A percentile compares a stretch with the other conserved stretches of the same genome.
Conservation (phyloP, 2,329 filamentous ascomycete species). For the Coniochaeta ligniaria region DNA sequence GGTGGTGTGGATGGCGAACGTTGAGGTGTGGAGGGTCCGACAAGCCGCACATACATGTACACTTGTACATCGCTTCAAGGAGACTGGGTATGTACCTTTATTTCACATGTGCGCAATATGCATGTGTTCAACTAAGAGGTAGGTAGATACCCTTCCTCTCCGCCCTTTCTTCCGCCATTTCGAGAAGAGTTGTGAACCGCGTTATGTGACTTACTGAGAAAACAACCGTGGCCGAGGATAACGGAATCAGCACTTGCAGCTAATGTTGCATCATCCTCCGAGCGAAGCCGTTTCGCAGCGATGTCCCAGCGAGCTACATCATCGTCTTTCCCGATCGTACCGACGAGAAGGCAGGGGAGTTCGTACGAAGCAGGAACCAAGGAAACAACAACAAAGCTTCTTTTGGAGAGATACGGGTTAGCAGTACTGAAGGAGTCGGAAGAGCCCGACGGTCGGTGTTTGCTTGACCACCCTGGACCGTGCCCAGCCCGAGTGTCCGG, state of each 20-base stretch:
- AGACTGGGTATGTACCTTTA: background rate
- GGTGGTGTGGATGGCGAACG: background rate
- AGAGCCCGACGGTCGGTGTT: background rate
- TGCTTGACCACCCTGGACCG: background rate
- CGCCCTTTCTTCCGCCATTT: background rate
- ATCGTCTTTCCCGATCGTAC: background rate
- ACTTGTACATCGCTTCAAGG: background rate
- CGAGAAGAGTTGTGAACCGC: background rate
- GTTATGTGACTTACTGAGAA: background rate
- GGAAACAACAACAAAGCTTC: background rate
- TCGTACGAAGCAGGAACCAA: background rate
- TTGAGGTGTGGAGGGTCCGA: background rate
- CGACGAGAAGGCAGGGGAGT: background rate
- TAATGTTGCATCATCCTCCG: background rate
- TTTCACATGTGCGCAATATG: background rate
- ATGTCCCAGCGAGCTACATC: background rate
- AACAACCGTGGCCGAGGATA: background rate
- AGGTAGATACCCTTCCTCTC: background rate
- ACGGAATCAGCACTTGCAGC: background rate
- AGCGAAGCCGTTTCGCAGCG: background rate
- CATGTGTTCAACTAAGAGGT: background rate
- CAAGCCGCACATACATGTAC: background rate
- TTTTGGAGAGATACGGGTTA: background rate
- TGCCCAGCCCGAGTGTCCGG: conserved; percentile 1
- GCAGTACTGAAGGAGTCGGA: background rate